Base-by-base conservation (phyloP, 2,329 filamentous ascomycete genomes). In the Stenocarpella maydis region DNA sequence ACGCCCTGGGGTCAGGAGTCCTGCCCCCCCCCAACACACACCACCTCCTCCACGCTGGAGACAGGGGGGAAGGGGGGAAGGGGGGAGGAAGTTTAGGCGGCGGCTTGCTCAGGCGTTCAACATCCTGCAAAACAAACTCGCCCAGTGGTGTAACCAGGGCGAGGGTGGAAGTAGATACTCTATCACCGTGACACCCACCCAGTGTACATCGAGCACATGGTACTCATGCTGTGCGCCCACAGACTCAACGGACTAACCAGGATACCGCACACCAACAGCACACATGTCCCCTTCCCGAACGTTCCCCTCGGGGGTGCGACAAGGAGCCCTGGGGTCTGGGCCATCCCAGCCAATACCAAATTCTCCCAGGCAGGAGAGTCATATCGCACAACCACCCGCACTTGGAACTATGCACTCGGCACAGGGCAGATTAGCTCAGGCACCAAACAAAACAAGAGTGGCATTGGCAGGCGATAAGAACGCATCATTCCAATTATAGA, bases 161-260 rank as follows among this genome's bases (percentile, higher is more conserved):
- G 4, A 10, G 37, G n/a, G 65, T 67, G 34, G 2, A 49, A 26
- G 24, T 67, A 49, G 19, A 6, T 14, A 6, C 15, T 9, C 6
- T 1, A 19, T 24, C 41, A 15, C 65, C 7, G 52, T 45, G 52
- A 28, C 12, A 49, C 58, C 43, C 28, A 58, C 52, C 64, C 15
- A 68, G 43, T 43, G 47, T 21, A 63, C 41, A 41, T 34, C n/a
- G 65, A 70, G 39, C 58, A 39, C 55, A 58, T 50, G 50, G 67
- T 26, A 68, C 55, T 70, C 53, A 61, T 70, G 69, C 34, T 37
- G 69, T 70, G 65, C 58, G 54, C 53, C 65, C 37, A 53, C 39
- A 50, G 28, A 31, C 15, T 45, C 21, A 50, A 54, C 45, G 60
- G 66, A 54, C 52, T 34, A 47, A 5, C 49, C 54, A 31, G 52